phyloP scores from a whole-genome alignment of 2,329 filamentous ascomycete species.

The Fusarium xyrophilum region DNA sequence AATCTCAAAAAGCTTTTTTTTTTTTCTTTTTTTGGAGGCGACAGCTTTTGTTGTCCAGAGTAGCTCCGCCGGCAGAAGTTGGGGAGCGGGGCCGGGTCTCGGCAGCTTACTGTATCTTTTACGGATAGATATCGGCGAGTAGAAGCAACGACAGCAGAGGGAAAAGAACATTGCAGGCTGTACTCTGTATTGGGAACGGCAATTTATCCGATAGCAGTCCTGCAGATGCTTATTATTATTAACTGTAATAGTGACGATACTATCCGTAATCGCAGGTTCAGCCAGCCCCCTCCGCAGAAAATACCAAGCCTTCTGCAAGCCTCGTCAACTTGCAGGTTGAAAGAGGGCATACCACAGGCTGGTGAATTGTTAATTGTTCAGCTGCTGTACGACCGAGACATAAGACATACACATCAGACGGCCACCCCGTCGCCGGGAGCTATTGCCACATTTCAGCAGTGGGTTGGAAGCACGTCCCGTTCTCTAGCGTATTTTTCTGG shows the following conservation, averaged over 20 bases:
- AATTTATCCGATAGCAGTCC: conserved; percentile 21
- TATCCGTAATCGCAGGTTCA: conserved; percentile 9
- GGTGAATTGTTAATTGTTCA: conserved; percentile 6
- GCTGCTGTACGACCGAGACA: conserved; percentile 22
- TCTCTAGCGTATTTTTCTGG: conserved; percentile 37
- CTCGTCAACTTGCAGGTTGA: conserved; percentile 4
- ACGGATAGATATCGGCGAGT: conserved; percentile 2
- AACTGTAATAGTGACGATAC: background rate
- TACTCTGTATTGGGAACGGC: conserved; percentile 7
- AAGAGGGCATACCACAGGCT: background rate
- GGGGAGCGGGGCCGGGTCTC: conserved; percentile 21
- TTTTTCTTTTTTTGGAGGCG: background rate
- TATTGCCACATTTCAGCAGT: conserved; percentile 34
- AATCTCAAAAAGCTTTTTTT: too few species aligned
- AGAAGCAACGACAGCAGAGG: background rate
- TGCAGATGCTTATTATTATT: conserved; percentile 8
- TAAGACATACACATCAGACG: conserved; percentile 15
- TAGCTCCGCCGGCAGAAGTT: conserved; percentile 12
- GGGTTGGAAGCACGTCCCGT: conserved; percentile 26
- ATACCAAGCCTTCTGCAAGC: conserved; percentile 1
- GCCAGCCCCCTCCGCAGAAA: conserved; percentile 20
- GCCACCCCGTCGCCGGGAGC: conserved; percentile 25
- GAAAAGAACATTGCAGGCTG: background rate
- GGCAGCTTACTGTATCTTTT: background rate
- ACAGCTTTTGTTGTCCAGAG: conserved; percentile 3